Percentiles rank a stretch among this genome's conserved stretches.
These are phyloP conservation scores for Sequoiadendron giganteum DNA, from an alignment of 75 land plant genomes.

Conservation along the genomic window DNA sequence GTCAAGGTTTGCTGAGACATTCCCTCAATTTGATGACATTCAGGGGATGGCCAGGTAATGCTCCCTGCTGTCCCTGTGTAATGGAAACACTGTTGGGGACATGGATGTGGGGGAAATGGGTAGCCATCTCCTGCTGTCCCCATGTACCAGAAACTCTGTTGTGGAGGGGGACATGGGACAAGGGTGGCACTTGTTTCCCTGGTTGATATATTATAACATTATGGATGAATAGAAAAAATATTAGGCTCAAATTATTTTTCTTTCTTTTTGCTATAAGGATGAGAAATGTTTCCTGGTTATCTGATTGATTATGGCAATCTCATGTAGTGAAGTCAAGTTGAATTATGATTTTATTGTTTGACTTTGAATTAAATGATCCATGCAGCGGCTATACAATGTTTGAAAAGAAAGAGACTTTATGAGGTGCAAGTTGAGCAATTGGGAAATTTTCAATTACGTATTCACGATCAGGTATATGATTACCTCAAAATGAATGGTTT, in stretches of 20 bases:
- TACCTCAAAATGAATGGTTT: neutral
- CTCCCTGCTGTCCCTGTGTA: too few species aligned
- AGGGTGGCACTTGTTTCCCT: too few species aligned
- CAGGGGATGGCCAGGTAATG: too few species aligned
- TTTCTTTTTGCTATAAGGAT: neutral
- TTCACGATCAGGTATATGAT: slow-evolving; percentile 44
- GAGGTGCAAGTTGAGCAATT: slow-evolving; percentile 46
- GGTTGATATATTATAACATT: neutral
- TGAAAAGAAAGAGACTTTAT: slow-evolving; percentile 46
- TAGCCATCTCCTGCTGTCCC: too few species aligned
- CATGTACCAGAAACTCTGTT: too few species aligned
- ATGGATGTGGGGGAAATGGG: too few species aligned
- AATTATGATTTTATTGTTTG: neutral
- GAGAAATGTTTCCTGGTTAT: neutral
- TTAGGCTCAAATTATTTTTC: neutral
- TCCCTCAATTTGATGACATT: too few species aligned
- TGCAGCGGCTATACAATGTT: slow-evolving; percentile 52
- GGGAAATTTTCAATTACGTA: slow-evolving; percentile 38
- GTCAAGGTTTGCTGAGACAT: too few species aligned
- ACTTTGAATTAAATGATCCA: neutral
- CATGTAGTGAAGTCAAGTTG: neutral
- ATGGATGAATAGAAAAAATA: neutral
- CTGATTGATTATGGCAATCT: neutral
- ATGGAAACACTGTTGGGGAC: too few species aligned
- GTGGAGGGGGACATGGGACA: too few species aligned